These are phyloP conservation scores for Gillenia trifoliata DNA, from an alignment of 306 rosid genomes.

Conservation along the genomic window DNA sequence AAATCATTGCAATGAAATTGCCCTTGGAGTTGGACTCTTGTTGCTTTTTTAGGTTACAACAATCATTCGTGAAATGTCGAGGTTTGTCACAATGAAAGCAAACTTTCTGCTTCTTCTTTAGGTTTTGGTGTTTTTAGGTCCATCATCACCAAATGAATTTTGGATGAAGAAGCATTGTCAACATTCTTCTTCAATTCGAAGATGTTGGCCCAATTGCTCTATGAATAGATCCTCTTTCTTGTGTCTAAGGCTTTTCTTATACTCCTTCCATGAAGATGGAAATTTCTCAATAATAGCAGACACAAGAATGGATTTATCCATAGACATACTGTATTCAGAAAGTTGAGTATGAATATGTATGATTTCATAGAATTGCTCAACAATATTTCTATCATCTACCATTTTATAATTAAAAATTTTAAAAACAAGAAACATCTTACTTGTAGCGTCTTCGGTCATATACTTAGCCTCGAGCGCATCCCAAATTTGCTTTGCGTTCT, in stretches of 20 bases:
- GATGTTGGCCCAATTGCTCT: no score
- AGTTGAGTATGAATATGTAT: not conserved
- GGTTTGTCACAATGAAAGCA: not conserved
- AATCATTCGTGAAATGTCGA: not conserved
- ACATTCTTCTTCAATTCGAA: not conserved
- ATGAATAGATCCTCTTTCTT: constrained; percentile 11
- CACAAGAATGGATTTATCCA: not conserved
- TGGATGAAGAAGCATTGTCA: no score
- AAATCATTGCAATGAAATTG: no score
- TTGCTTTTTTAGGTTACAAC: no score
- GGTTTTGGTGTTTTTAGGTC: not conserved
- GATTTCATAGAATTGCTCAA: not conserved
- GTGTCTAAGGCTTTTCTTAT: not conserved
- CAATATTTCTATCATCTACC: not conserved
- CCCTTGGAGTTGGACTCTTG: no score
- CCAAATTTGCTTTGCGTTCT: no score
- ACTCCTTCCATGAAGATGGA: no score
- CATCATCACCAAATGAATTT: not conserved
- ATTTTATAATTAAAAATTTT: no score
- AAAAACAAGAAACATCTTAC: no score
- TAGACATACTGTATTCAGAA: not conserved
- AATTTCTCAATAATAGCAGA: not conserved
- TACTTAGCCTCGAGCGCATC: no score
- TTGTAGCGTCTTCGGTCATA: no score
- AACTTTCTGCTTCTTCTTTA: not conserved